Conservation (phyloP, 2,329 filamentous ascomycete species). For the Cadophora malorum region DNA sequence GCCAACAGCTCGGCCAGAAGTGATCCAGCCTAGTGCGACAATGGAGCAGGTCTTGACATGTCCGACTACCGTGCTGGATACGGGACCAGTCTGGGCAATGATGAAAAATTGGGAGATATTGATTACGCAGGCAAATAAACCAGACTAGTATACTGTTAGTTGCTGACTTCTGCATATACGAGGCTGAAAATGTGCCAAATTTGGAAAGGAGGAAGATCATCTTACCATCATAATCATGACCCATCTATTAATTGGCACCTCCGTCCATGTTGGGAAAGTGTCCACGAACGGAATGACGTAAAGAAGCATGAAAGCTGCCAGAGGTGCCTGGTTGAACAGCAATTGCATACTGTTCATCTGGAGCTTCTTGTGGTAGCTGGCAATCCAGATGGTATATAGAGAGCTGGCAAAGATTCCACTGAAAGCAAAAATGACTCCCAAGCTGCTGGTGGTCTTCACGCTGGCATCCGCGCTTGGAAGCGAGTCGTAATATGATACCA, state of each 20-base stretch:
- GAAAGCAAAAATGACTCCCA: constrained; percentile 71
- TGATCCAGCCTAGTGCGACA: constrained; percentile 67
- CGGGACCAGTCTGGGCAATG: constrained; percentile 65
- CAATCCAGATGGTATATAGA: constrained; percentile 73
- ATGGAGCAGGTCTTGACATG: constrained; percentile 71
- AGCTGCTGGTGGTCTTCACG: constrained; percentile 60
- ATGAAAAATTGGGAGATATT: constrained; percentile 71
- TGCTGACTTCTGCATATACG: constrained; percentile 28
- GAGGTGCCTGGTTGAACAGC: constrained; percentile 70
- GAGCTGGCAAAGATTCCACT: constrained; percentile 68
- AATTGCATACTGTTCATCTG: constrained; percentile 73
- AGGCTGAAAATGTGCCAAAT: constrained; percentile 11
- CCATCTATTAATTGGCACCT: constrained; percentile 59
- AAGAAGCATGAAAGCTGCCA: constrained; percentile 66
- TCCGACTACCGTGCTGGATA: constrained; percentile 70
- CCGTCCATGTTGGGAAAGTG: constrained; percentile 62
- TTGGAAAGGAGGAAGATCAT: not conserved
- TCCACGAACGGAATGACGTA: constrained; percentile 72
- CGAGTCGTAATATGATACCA: constrained; percentile 74
- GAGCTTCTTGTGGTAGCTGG: constrained; percentile 68
- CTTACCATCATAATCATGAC: constrained; percentile 63
- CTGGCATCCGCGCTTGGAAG: constrained; percentile 54
- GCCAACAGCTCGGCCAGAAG: constrained; percentile 59
- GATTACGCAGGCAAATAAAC: constrained; percentile 67
- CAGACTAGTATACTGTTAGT: constrained; percentile 56